Percentiles rank a stretch among this genome's conserved stretches.
Conservation (phyloP, 2,329 filamentous ascomycete species). For the Clarireedia monteithiana region DNA sequence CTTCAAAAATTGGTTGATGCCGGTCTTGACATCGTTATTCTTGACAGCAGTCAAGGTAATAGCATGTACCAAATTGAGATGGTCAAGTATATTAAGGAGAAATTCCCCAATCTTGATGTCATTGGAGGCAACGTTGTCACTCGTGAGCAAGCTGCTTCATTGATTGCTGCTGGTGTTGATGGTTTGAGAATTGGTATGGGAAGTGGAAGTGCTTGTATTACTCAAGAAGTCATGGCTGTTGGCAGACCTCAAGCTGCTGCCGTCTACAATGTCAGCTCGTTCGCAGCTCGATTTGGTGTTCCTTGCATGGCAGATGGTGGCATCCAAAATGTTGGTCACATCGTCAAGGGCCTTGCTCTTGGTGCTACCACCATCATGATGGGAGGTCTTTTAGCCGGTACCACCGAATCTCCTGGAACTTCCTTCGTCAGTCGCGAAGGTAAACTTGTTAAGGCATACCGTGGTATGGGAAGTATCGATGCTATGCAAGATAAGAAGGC, state of each 20-base stretch:
- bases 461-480: conserved; percentile 97
- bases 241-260: conserved; percentile 92
- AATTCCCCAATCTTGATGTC: conserved; percentile 80
- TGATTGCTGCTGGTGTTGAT: conserved; percentile 92
- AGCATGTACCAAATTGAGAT: conserved; percentile 98
- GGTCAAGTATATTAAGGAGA: conserved; percentile 91
- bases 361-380: conserved; percentile 98
- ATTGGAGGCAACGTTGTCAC: conserved; percentile 99
- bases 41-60: conserved; percentile 97
- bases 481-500: conserved; percentile 99
- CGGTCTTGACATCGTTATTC: conserved; percentile 87
- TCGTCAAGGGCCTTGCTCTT: conserved; percentile 94
- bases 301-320: conserved; percentile 97
- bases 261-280: conserved; percentile 81
- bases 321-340: conserved; percentile 97
- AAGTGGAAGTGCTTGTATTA: conserved; percentile 95
- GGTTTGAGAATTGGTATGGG: conserved; percentile 98
- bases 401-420: conserved; percentile 92
- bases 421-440: conserved; percentile 95
- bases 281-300: conserved; percentile 88
- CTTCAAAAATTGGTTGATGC: conserved; percentile 86
- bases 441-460: conserved; percentile 98
- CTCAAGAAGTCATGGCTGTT: conserved; percentile 99
- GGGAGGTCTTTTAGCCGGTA: conserved; percentile 94
- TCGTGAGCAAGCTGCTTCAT: conserved; percentile 82